A percentile compares a stretch with the other conserved stretches of the same genome.
Conservation (phyloP, 768 basidiomycete genomes). For the Suillus luteus region DNA sequence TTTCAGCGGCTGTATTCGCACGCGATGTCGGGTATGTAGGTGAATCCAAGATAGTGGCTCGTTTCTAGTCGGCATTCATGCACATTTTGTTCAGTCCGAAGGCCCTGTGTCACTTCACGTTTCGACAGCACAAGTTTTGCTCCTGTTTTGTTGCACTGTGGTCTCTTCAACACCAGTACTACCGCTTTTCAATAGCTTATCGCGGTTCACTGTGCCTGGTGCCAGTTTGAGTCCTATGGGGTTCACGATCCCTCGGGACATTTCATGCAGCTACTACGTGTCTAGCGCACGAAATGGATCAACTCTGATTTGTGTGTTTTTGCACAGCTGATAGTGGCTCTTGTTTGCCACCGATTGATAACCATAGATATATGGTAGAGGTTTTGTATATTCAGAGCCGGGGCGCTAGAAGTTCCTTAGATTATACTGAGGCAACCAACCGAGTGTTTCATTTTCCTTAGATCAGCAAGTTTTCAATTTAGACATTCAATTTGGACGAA, state of each 20-base stretch:
- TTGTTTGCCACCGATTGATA: neutral
- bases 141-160: neutral
- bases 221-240: neutral
- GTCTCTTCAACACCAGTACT: neutral
- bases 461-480: no score
- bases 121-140: neutral
- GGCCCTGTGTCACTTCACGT: neutral
- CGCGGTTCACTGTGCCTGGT: neutral
- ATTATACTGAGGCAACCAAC: neutral
- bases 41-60: neutral
- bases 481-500: neutral
- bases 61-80: neutral
- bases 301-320: neutral
- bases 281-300: neutral
- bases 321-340: neutral
- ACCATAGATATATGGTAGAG: neutral
- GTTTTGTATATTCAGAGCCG: neutral
- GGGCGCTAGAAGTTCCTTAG: neutral
- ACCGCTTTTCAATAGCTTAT: neutral
- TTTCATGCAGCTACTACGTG: neutral
- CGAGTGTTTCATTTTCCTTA: neutral
- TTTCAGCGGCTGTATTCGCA: neutral
- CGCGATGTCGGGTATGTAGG: neutral
- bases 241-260: neutral
- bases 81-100: neutral